Evolutionary conservation across 805 yeast species (phyloP), one percentile per base, ranked within the genome.

Genomic region (Monosporozyma aerobia): DNA sequence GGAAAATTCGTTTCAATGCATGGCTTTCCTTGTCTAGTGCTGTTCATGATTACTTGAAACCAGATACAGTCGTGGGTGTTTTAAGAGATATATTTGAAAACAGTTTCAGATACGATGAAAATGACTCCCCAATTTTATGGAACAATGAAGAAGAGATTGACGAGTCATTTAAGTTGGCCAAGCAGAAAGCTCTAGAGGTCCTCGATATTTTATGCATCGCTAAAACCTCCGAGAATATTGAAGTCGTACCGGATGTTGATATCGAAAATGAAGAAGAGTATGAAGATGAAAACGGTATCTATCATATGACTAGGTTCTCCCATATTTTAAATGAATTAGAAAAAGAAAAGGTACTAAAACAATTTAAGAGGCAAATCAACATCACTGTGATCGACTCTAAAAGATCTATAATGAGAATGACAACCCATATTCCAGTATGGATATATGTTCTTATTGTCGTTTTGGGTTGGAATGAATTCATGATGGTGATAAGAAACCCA

Each of bases 391-490:
- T 92, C 48, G 97, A 90, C 62, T 90, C 97, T 19, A 90, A 87
- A 68, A 80, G 97, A 58, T 86, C 96, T 2, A 82, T 87, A 51
- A 77, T 90, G 47, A 85, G 83, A 56, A 83, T 85, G 48, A 78
- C 82, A 11, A 81, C 96, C 0, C 82, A 84, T 54, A 85, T 94
- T 53, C 99, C 99, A 3, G 73, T 82, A 57, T 94, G 85, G 73
- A 80, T 94, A 53, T 90, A 88, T 70, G 70, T 81, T 10, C 63
- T 92, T 13, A 71, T 94, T 25, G 67, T 85, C 2, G 81, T 87
- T 3, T 73, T 94, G 23, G 99, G 99, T 9, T 94, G 97, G 97
- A 90, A 90, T 68, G 97, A 94, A 73, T 84, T 94, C 59, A 79
- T 90, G 85, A 85, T 94, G 9, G 80, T 94, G 16, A 63, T 94